phyloP scores from a whole-genome alignment of 225 moss, liverwort and hornwort species.

The Antitrichia curtipendula region DNA sequence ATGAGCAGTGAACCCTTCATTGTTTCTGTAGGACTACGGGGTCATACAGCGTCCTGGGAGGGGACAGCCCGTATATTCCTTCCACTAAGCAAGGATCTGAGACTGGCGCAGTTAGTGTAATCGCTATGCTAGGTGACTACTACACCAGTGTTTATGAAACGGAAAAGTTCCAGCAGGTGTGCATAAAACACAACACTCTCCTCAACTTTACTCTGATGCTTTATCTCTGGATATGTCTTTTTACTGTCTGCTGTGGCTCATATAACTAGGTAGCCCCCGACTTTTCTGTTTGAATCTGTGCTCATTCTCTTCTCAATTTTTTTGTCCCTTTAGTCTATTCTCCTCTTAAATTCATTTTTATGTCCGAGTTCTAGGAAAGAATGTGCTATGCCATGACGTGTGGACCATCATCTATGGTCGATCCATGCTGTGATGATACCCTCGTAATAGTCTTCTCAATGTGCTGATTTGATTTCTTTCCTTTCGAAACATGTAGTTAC shows the following conservation, averaged over 20 bases:
- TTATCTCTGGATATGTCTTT: background rate
- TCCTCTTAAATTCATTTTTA: background rate
- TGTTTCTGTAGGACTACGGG: slow-evolving; percentile 20
- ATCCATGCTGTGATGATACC: background rate
- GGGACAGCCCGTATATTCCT: slow-evolving; percentile 19
- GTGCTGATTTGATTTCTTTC: background rate
- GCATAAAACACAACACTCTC: background rate
- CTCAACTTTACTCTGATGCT: background rate
- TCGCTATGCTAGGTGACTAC: slow-evolving; percentile 33
- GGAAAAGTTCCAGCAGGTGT: slow-evolving; percentile 49
- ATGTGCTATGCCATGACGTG: background rate
- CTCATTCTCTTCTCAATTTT: background rate
- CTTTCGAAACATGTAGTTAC: slow-evolving; percentile 21
- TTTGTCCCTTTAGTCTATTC: background rate
- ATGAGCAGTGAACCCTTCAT: background rate
- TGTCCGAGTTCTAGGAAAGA: background rate
- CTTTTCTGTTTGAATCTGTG: background rate
- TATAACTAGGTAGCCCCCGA: background rate
- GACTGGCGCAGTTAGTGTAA: slow-evolving; percentile 9
- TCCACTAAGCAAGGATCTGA: slow-evolving; percentile 3
- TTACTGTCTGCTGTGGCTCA: background rate
- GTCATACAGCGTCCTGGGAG: slow-evolving; percentile 41
- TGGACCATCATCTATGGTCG: background rate
- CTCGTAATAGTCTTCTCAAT: background rate
- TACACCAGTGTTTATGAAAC: slow-evolving; percentile 31